Evolutionary conservation across 805 yeast genomes (phyloP), one percentile per base, ranked within the genome.

Genomic region (Metschnikowia dekortorum): DNA sequence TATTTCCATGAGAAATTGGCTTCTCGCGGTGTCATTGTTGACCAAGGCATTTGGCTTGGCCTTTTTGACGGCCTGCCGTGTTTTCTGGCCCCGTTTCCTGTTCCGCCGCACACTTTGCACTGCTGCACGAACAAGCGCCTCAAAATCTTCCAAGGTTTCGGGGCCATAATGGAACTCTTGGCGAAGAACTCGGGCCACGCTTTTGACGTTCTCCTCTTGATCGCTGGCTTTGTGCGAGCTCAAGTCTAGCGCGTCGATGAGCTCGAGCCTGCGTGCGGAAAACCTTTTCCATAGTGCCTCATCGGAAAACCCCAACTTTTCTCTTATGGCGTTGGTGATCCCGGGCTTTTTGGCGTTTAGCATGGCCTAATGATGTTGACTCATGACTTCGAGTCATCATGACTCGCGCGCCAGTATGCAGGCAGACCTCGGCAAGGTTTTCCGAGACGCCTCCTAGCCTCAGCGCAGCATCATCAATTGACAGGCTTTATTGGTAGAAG

Each of bases 31-130:
- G n/a, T 32, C 39, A 8, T 26, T 34, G 13, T 10, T 10, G 16
- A 26, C 39, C 14, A 14, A 4, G 14, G 46, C 26, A 11, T 47
- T 47, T 8, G 44, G 11, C 31, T n/a, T 30, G 36, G 42, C 42
- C 52, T 32, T 57, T 38, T 30, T 48, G 39, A 26, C 53, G 50
- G 37, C 50, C 37, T 46, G 53, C 22, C 61, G 62, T 0, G 73
- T 52, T 53, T 73, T 69, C 26, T 71, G 61, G n/a, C 71, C 79
- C 55, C 96, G 68, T 62, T 85, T 88, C 52, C 96, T 76, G 65
- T 92, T 92, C 56, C 99, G 74, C 54, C 98, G 73, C 1, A 88
- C 97, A 46, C 95, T 85, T 67, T 92, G 99, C 29, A 92, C 85
- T 1, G 97, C 98, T 8, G 96, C 95, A 35, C 96, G 74, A 0